Evolutionary conservation across 208 protist species (phyloP).

Genomic region (Novymonas esmeraldas): DNA sequence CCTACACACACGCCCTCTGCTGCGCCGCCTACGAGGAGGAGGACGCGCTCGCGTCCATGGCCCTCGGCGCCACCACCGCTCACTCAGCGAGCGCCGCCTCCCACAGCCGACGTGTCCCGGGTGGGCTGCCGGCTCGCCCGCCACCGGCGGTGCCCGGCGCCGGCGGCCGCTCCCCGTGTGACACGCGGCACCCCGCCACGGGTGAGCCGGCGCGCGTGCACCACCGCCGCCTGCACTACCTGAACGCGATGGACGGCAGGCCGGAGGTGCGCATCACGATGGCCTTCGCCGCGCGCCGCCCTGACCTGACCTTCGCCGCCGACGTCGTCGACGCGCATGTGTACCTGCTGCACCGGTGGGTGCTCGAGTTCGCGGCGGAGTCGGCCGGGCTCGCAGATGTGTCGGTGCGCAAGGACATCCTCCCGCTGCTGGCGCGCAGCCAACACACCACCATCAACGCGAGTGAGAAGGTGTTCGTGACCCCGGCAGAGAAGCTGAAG

Average conservation of each 20-base stretch:
- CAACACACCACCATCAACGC: conserved; percentile 76
- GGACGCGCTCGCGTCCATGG: conserved; percentile 13
- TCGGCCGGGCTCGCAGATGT: conserved; percentile 40
- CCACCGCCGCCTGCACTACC: conserved; percentile 72
- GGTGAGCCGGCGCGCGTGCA: conserved; percentile 13
- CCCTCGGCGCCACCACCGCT: conserved; percentile 6
- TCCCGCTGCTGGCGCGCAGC: conserved; percentile 66
- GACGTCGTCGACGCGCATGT: conserved; percentile 72
- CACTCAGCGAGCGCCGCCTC: conserved; percentile 2
- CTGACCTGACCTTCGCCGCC: conserved; percentile 66
- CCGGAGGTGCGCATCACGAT: conserved; percentile 60
- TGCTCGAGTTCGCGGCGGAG: conserved; percentile 69
- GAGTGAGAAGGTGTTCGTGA: conserved; percentile 41
- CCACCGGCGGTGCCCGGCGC: neutral
- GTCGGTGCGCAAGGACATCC: conserved; percentile 37
- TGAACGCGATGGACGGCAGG: conserved; percentile 55
- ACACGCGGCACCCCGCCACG: neutral
- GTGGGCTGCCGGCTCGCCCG: neutral
- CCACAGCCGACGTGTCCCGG: neutral
- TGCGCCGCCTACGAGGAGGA: conserved; percentile 74
- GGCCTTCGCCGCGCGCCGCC: conserved; percentile 66
- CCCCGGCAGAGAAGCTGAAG: conserved; percentile 60
- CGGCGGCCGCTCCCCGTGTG: neutral
- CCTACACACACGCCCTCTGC: conserved; percentile 55
- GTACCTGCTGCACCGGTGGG: conserved; percentile 80